Evolutionary conservation across 805 yeast species (phyloP), one percentile per base, ranked within the genome.

Genomic region (Candida wancherniae): DNA sequence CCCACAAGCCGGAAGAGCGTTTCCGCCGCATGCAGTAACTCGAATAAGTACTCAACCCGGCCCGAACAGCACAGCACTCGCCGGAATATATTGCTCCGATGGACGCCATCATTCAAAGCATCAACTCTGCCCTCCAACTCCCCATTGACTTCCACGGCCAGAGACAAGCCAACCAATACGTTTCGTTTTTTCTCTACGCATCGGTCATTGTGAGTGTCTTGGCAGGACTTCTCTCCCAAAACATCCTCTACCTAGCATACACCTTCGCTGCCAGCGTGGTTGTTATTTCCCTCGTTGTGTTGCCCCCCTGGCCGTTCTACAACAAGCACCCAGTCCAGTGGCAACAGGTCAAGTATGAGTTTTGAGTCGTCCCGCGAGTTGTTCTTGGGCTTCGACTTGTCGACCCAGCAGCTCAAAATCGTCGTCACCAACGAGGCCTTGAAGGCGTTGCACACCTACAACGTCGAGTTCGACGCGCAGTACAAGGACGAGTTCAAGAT

Each of bases 341-440:
- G 75, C 62, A 73, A 28, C 38, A 51, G 33, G 53, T 61, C 31
- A 48, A 56, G 30, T 50, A 41, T 50, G 51, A 39, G 43, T 40
- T 44, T 31, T 40, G 34, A 39, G 15, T 17, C 18, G 19, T 27
- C 31, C 8, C 19, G 24, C 15, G 39, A 29, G 22, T 37, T 43
- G 26, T 78, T 58, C 48, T 56, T 84, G 37, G 96, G 96, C 1
- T 75, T 86, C 47, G 97, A 88, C 53, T 66, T 88, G 16, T 84
- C 95, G 2, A 87, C 96, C 10, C 97, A 87, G 53, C 95, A 86
- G 50, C 61, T 88, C 46, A 87, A 87, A 55, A 72, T 84, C 26
- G 70, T 86, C 24, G 79, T 80, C 15, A 73, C 84, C 19, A 63
- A 76, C 51, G 68, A 62, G 8, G 46, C 62, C 7, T 61, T 86